Evolutionary conservation across 306 rosid genomes (phyloP).

Genomic region (Lagenaria siceraria): DNA sequence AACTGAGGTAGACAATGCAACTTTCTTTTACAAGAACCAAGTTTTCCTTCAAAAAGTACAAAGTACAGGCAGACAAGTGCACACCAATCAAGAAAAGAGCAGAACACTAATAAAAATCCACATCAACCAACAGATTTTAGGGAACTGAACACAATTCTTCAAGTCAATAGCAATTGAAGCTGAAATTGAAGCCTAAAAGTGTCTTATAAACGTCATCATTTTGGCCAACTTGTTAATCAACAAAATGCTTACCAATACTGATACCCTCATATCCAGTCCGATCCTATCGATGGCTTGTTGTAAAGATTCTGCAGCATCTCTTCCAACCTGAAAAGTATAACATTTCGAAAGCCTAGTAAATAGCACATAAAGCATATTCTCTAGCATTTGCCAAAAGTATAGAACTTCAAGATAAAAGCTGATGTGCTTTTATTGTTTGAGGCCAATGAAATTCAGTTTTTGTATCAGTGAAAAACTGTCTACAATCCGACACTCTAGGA

Average conservation of each 20-base stretch:
- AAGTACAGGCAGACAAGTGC: neutral
- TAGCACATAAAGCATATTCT: neutral
- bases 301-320: constrained; percentile 60
- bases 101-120: neutral
- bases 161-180: neutral
- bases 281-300: constrained; percentile 54
- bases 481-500: neutral
- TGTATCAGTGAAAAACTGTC: neutral
- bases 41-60: neutral
- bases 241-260: constrained; percentile 57
- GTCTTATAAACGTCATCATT: neutral
- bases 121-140: neutral
- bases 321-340: constrained; percentile 55
- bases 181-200: neutral
- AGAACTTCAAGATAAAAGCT: neutral
- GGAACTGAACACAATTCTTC: no score
- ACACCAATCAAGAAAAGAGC: neutral
- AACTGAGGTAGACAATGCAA: neutral
- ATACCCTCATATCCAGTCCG: constrained; percentile 62
- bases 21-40: neutral
- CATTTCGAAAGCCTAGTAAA: neutral
- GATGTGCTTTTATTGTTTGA: neutral
- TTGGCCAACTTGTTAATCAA: neutral
- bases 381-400: neutral
- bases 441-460: neutral